These are phyloP conservation scores for Kodamaea alishanica DNA, from an alignment of 1,139 yeast species.

Conservation along the genomic window DNA sequence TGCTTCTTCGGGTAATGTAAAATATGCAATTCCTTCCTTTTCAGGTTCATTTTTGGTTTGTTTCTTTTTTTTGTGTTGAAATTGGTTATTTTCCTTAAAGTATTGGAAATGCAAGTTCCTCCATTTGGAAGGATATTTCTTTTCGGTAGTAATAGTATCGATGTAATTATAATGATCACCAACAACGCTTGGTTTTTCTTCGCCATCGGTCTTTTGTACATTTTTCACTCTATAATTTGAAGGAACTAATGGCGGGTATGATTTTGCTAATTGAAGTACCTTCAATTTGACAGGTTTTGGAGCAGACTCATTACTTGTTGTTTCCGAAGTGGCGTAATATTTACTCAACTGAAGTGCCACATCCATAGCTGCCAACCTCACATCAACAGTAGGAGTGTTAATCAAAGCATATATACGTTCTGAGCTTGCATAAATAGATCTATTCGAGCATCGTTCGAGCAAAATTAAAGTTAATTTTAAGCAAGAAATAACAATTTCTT, in stretches of 20 bases:
- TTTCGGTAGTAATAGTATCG: slow-evolving; percentile 48
- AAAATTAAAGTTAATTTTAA: slow-evolving; percentile 61
- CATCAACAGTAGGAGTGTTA: slow-evolving; percentile 55
- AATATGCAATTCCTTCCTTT: slow-evolving; percentile 28
- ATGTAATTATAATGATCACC: slow-evolving; percentile 52
- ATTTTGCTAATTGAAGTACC: slow-evolving; percentile 50
- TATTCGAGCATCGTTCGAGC: slow-evolving; percentile 66
- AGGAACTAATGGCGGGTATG: slow-evolving; percentile 52
- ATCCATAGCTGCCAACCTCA: slow-evolving; percentile 60
- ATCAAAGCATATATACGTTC: slow-evolving; percentile 61
- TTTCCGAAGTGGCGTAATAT: slow-evolving; percentile 7
- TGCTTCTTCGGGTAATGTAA: slow-evolving; percentile 45
- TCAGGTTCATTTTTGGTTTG: slow-evolving; percentile 6
- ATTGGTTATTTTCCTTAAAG: slow-evolving; percentile 27
- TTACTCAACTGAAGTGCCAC: slow-evolving; percentile 63
- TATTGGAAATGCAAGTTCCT: slow-evolving; percentile 53
- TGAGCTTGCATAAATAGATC: slow-evolving; percentile 63
- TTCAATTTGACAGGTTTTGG: slow-evolving; percentile 43
- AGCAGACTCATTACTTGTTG: slow-evolving; percentile 22
- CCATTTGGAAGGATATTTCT: slow-evolving; percentile 57
- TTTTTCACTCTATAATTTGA: slow-evolving; percentile 31
- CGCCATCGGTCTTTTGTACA: slow-evolving; percentile 9
- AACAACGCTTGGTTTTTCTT: slow-evolving; percentile 24
- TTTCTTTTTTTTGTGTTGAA: slow-evolving; percentile 9
- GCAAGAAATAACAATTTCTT: slow-evolving; percentile 44